phyloP scores from a whole-genome alignment of 2,329 filamentous ascomycete species.

The Fusarium succisae region DNA sequence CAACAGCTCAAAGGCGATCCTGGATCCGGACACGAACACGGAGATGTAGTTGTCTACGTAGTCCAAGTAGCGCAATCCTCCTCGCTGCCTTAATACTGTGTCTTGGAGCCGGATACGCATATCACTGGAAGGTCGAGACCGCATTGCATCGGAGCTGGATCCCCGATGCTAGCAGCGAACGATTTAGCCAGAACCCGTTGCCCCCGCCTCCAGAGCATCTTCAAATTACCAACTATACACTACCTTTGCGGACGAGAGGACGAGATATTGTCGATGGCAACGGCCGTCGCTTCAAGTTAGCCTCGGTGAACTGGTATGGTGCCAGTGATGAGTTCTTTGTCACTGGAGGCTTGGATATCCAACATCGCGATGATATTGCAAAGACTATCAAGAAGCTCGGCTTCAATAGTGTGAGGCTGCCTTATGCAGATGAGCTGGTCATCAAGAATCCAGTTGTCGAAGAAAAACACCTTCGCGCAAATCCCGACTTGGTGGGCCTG shows the following conservation, averaged over 20 bases:
- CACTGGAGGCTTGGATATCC: constrained; percentile 69
- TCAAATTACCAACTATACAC: constrained; percentile 58
- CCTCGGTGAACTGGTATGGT: constrained; percentile 77
- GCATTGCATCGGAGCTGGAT: constrained; percentile 57
- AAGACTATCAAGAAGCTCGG: constrained; percentile 67
- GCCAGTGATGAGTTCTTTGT: constrained; percentile 74
- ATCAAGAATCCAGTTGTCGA: constrained; percentile 65
- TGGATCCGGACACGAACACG: background rate
- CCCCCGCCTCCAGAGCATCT: constrained; percentile 54
- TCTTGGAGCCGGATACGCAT: constrained; percentile 48
- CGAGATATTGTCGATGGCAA: constrained; percentile 68
- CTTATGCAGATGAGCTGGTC: constrained; percentile 76
- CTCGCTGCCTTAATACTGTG: constrained; percentile 46
- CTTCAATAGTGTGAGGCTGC: constrained; percentile 76
- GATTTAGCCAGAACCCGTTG: constrained; percentile 61
- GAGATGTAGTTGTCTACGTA: constrained; percentile 20
- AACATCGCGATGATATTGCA: constrained; percentile 69
- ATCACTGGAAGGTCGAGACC: constrained; percentile 57
- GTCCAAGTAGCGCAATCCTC: constrained; percentile 47
- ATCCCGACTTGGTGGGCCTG: constrained; percentile 66
- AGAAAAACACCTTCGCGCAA: constrained; percentile 61
- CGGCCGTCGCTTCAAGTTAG: constrained; percentile 67
- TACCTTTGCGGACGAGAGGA: constrained; percentile 68
- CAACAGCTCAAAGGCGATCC: background rate
- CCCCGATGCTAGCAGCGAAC: constrained; percentile 57